These are phyloP conservation scores for Monilinia vaccinii-corymbosi DNA, from an alignment of 2,329 filamentous ascomycete species.

Conservation along the genomic window DNA sequence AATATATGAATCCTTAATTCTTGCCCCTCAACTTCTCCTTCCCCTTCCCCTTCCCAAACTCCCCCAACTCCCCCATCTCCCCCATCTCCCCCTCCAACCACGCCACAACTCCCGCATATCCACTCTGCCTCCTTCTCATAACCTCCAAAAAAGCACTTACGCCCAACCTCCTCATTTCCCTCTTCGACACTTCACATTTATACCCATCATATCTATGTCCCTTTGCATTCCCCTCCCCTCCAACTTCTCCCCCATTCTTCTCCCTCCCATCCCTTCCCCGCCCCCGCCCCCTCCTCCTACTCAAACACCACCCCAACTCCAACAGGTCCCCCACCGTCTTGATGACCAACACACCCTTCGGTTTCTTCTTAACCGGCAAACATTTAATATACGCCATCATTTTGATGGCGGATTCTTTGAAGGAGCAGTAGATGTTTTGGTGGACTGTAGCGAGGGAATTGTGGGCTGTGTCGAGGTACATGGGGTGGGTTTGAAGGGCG, in stretches of 20 bases:
- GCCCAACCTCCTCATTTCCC: slow-evolving; percentile 39
- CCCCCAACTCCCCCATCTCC: not conserved
- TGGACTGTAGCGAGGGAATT: slow-evolving; percentile 64
- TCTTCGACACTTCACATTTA: slow-evolving; percentile 7
- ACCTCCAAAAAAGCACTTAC: slow-evolving; percentile 62
- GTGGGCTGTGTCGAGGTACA: slow-evolving; percentile 73
- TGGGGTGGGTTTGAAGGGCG: slow-evolving; percentile 75
- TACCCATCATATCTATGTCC: slow-evolving; percentile 11
- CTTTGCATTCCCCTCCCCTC: not conserved
- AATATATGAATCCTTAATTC: not conserved
- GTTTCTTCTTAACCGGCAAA: slow-evolving; percentile 48
- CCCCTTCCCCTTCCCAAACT: not conserved
- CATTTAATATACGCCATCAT: slow-evolving; percentile 53
- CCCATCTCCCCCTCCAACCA: slow-evolving; percentile 50
- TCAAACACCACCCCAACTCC: slow-evolving; percentile 22
- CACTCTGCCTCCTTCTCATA: slow-evolving; percentile 61
- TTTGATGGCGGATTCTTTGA: slow-evolving; percentile 71
- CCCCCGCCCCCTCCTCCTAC: slow-evolving; percentile 19
- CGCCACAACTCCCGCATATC: slow-evolving; percentile 50
- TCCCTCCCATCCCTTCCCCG: slow-evolving; percentile 20
- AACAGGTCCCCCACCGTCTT: slow-evolving; percentile 14
- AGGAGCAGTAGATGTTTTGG: slow-evolving; percentile 64
- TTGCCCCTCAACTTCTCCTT: not conserved
- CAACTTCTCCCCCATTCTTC: slow-evolving; percentile 16
- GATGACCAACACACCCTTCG: slow-evolving; percentile 48